These are phyloP conservation scores for Yueomyces sp. DNA, from an alignment of 805 yeast genomes.

Conservation along the genomic window DNA sequence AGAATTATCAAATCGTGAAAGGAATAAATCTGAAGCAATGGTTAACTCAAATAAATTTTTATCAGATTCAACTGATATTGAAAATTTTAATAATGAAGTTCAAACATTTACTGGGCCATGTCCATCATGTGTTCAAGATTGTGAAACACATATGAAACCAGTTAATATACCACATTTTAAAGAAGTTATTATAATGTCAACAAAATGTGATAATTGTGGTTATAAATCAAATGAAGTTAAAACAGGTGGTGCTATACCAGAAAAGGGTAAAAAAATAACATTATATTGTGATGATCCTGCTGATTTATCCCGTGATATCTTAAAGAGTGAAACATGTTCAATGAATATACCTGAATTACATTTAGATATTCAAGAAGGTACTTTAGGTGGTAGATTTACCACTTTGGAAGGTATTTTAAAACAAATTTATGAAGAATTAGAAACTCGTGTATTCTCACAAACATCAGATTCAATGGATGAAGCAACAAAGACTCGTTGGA, in stretches of 20 bases:
- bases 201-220: slow-evolving; percentile 85
- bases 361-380: slow-evolving; percentile 88
- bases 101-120: slow-evolving; percentile 89
- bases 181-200: slow-evolving; percentile 93
- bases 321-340: slow-evolving; percentile 90
- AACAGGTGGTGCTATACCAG: slow-evolving; percentile 95
- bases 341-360: slow-evolving; percentile 74
- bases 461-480: slow-evolving; percentile 87
- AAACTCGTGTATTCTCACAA: slow-evolving; percentile 68
- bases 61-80: slow-evolving; percentile 66
- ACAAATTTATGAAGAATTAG: slow-evolving; percentile 84
- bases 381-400: slow-evolving; percentile 95
- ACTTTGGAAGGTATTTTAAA: slow-evolving; percentile 86
- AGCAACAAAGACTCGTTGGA: slow-evolving; percentile 72
- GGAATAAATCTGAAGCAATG: slow-evolving; percentile 15
- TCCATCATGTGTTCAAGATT: slow-evolving; percentile 64
- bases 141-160: slow-evolving; percentile 92
- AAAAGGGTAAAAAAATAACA: slow-evolving; percentile 60
- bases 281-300: slow-evolving; percentile 66
- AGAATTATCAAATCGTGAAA: slow-evolving; percentile 25
- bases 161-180: slow-evolving; percentile 96
- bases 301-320: slow-evolving; percentile 85
- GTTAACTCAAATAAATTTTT: slow-evolving; percentile 32
- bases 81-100: slow-evolving; percentile 78
- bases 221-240: slow-evolving; percentile 95